Percentiles rank a stretch among this genome's conserved stretches.
phyloP scores from a whole-genome alignment of 345 rosid species.

The Pistacia vera region DNA sequence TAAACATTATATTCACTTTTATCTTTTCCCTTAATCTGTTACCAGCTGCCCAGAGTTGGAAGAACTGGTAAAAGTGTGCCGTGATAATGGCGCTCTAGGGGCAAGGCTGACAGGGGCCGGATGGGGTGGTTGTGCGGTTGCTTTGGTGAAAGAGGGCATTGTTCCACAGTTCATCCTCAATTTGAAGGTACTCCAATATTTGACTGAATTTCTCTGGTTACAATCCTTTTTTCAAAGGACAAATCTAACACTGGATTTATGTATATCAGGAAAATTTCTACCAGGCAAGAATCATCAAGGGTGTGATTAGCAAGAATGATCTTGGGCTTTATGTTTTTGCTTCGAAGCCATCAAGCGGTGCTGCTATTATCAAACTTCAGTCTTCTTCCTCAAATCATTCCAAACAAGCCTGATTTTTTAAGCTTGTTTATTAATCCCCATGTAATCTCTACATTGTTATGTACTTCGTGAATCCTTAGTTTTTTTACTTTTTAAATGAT shows the following conservation, averaged over 20 bases:
- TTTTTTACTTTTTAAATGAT: too few species aligned
- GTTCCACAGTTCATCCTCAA: constrained; percentile 85
- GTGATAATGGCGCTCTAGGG: constrained; percentile 79
- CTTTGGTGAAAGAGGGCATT: constrained; percentile 73
- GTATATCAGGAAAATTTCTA: constrained; percentile 74
- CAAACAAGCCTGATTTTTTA: too few species aligned
- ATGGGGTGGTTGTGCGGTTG: constrained; percentile 99
- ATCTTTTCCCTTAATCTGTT: not conserved
- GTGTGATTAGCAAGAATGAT: constrained; percentile 63
- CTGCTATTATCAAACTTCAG: constrained; percentile 85
- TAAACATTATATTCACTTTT: not conserved
- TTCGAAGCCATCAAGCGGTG: constrained; percentile 97
- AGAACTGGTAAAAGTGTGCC: constrained; percentile 74
- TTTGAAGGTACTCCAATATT: constrained; percentile 60
- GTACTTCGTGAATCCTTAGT: too few species aligned
- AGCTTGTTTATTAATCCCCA: not conserved
- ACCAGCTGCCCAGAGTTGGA: constrained; percentile 94
- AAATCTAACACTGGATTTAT: not conserved
- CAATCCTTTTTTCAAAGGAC: not conserved
- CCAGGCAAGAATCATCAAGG: constrained; percentile 72
- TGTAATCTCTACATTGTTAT: too few species aligned
- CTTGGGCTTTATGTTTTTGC: constrained; percentile 91
- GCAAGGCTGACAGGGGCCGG: constrained; percentile 99
- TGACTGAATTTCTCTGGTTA: not conserved
- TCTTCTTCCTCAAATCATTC: not conserved